These are phyloP conservation scores for Candida lessepsii DNA, from an alignment of 805 yeast species.

Conservation along the genomic window DNA sequence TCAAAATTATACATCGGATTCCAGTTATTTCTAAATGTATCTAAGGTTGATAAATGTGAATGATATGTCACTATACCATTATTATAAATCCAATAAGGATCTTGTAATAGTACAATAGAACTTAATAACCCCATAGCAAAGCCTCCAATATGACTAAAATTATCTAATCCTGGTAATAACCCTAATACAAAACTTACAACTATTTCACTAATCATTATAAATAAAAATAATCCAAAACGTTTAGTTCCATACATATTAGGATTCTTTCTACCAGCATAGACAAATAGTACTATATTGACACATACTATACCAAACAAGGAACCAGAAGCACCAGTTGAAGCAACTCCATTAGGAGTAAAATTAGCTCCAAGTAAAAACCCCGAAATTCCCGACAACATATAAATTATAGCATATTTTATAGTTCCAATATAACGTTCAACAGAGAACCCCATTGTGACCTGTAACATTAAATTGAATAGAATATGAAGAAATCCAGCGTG, in stretches of 20 bases:
- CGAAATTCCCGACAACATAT: conserved; percentile 59
- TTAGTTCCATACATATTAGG: conserved; percentile 45
- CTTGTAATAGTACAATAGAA: conserved; percentile 51
- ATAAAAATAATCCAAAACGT: conserved; percentile 46
- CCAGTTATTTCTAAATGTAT: conserved; percentile 38
- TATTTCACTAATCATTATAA: conserved; percentile 54
- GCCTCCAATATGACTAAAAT: conserved; percentile 76
- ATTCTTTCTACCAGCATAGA: conserved; percentile 51
- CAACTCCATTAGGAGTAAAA: conserved; percentile 63
- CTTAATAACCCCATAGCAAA: conserved; percentile 58
- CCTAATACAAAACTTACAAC: conserved; percentile 62
- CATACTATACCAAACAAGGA: conserved; percentile 70
- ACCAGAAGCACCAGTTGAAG: conserved; percentile 72
- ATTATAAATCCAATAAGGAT: conserved; percentile 50
- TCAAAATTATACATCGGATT: conserved; percentile 34
- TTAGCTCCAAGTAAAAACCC: conserved; percentile 71
- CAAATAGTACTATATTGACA: conserved; percentile 53
- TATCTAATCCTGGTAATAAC: conserved; percentile 69
- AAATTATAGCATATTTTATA: conserved; percentile 52
- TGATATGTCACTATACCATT: conserved; percentile 40
- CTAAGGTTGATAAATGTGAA: conserved; percentile 27
- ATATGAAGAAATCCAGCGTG: conserved; percentile 77
- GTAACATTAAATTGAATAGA: conserved; percentile 58
- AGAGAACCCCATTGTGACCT: conserved; percentile 57
- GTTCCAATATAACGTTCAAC: conserved; percentile 59